Base-by-base conservation (phyloP, 352 stramenopile genomes). In the Plasmopara muralis region DNA sequence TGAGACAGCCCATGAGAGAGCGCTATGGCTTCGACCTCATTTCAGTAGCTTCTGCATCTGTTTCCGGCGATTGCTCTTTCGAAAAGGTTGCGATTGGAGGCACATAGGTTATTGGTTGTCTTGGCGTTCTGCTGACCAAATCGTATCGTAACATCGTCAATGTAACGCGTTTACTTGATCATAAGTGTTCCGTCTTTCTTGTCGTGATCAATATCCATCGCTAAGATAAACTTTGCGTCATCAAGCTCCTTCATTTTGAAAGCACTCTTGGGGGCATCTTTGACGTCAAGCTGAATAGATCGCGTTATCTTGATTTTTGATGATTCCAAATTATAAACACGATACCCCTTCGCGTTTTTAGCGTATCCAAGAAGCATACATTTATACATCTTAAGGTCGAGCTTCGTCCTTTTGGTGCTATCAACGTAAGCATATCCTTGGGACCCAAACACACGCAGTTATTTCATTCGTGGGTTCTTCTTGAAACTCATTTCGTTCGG, bases 151-250 rank as follows among this genome's bases (percentile, higher is more conserved):
- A 8, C 31, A 4, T 35, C 31, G 31, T 35, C 31, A 12, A 31
- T 51, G 9, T 9, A 8, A 49, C 42, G 31, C 0, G 50, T 57
- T 15, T 64, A 52, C 18, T 56, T 64, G 30, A 12, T 35, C 31
- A 35, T 35, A 12, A 35, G 10, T 1, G 31, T 35, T 35, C 7
- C 31, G 31, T 1, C 43, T 0, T 2, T 6, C 18, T 38, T 15
- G 14, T 66, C 48, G 29, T 57, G 50, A 6, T 59, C 44, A 2
- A 71, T 61, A 12, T 71, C 50, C 54, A 66, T 63, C 0, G 50
- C 57, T 9, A 64, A 12, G 5, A 68, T 57, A 37, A 63, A 59
- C 31, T 15, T 50, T 62, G 14, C 2, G 29, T 52, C 2, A 6
- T 47, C 45, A 9, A 66, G 8, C 8, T 64, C 57, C 20, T 66